Evolutionary conservation across 495 filamentous ascomycete species (phyloP).

Genomic region (Ascodesmis nigricans): DNA sequence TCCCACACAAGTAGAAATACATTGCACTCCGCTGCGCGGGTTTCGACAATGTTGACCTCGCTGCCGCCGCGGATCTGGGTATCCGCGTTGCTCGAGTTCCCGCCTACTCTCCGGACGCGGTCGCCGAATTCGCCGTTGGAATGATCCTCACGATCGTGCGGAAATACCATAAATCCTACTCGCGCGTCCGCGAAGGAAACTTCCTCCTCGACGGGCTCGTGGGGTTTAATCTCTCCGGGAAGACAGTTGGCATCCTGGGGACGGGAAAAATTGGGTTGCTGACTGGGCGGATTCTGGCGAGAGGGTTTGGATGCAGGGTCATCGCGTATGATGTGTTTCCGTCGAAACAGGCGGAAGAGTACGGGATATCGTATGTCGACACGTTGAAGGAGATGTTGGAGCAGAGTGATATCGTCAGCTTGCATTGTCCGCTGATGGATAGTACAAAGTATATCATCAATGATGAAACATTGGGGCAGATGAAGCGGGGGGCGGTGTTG

Average conservation of each 20-base stretch:
- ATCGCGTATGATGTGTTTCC: constrained; percentile 37
- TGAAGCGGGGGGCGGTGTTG: constrained; percentile 39
- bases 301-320: constrained; percentile 40
- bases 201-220: constrained; percentile 44
- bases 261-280: constrained; percentile 34
- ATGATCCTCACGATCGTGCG: constrained; percentile 48
- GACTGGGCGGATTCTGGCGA: constrained; percentile 31
- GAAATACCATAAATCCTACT: constrained; percentile 48
- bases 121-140: constrained; percentile 48
- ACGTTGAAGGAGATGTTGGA: constrained; percentile 31
- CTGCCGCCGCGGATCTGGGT: constrained; percentile 31
- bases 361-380: constrained; percentile 30
- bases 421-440: constrained; percentile 44
- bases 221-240: constrained; percentile 36
- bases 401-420: constrained; percentile 35
- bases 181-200: constrained; percentile 49
- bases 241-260: constrained; percentile 37
- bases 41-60: constrained; percentile 46
- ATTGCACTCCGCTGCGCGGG: constrained; percentile 41
- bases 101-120: constrained; percentile 47
- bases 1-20: no score
- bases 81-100: constrained; percentile 47
- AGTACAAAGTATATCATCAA: constrained; percentile 40
- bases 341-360: constrained; percentile 27
- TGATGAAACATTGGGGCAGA: constrained; percentile 27